Base-by-base conservation (phyloP, 306 rosid species). In the Trifolium dubium region DNA sequence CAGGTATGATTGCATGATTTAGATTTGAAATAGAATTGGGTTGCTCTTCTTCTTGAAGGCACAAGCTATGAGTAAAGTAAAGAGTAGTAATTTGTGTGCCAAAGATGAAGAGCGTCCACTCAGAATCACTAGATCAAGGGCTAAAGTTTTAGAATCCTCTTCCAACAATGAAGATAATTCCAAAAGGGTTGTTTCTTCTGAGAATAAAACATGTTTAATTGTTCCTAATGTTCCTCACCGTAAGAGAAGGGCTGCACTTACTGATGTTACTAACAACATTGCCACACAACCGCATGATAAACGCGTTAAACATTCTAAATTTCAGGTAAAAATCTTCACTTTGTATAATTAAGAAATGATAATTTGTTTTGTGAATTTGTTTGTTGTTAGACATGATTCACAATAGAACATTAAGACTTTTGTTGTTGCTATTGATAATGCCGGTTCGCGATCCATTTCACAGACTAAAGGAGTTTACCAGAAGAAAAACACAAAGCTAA, bases 41-140 rank as follows among this genome's bases (percentile, higher is more conserved):
- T 71, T 81, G 88, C 86, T 84, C 80, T 74, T 82, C 75, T 79
- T 64, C 73, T 81, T 64, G 67, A 54, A 89, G 89, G 96, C 86
- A 81, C 47, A 67, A 13, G 3, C 82, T 64, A 95, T 90, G 98
- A 80, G 78, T 34, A 83, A 76, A 74, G 96, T 71, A 76, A 82
- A 78, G 11, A 53, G 35, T 32, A 59, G 18, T 56, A 28, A 8
- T 59, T 50, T 67, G 68, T 50, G 78, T 87, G 88, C 86, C 80
- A 80, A 80, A 79, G 84, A 65, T 58, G 89, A 81, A 77, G 91
- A 69, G 75, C 83, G 71, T 61, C 75, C 72, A 37, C 83, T 64
- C 49, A 86, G 99, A 67, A 73, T 95, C 61, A 95, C 99, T 39
- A 80, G 98, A 76, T 89, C 99, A 35, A 82, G 93, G 78, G 89